Evolutionary conservation across 306 rosid species (phyloP).

Genomic region (Cicer judaicum): DNA sequence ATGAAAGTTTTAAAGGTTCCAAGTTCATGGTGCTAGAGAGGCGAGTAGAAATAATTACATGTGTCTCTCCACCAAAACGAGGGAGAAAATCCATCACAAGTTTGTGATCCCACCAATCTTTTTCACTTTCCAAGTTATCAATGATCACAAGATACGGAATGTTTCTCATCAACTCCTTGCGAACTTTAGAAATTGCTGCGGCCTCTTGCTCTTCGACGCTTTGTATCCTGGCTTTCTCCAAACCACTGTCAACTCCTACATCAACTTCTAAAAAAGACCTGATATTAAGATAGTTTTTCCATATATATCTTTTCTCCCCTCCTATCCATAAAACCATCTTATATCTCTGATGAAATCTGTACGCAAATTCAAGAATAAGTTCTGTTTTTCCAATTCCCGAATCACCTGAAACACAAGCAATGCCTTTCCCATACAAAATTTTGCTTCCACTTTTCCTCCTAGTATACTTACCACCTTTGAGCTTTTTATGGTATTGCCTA

Average conservation of each 20-base stretch:
- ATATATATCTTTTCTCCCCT: slow-evolving; percentile 79
- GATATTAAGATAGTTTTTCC: slow-evolving; percentile 83
- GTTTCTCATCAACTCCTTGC: slow-evolving; percentile 87
- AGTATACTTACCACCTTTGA: slow-evolving; percentile 59
- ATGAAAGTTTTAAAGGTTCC: slow-evolving; percentile 83
- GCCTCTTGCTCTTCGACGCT: slow-evolving; percentile 86
- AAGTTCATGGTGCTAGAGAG: slow-evolving; percentile 82
- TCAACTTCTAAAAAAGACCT: slow-evolving; percentile 79
- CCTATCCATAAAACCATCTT: slow-evolving; percentile 90
- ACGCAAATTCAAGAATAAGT: slow-evolving; percentile 90
- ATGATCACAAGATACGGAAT: slow-evolving; percentile 81
- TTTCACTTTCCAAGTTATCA: slow-evolving; percentile 88
- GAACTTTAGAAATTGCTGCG: slow-evolving; percentile 72
- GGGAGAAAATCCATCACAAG: slow-evolving; percentile 96
- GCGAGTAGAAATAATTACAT: slow-evolving; percentile 75
- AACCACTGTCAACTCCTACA: slow-evolving; percentile 68
- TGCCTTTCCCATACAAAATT: slow-evolving; percentile 80
- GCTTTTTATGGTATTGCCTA: slow-evolving; percentile 55
- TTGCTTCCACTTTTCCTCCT: slow-evolving; percentile 71
- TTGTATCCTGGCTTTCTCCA: slow-evolving; percentile 63
- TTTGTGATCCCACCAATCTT: slow-evolving; percentile 97
- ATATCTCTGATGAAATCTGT: slow-evolving; percentile 89
- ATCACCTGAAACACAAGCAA: slow-evolving; percentile 86
- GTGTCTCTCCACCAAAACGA: slow-evolving; percentile 88
- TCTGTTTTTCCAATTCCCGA: slow-evolving; percentile 95